These are phyloP conservation scores for Sordariomycetes sp. DNA, from an alignment of 2,329 filamentous ascomycete genomes.

Conservation along the genomic window DNA sequence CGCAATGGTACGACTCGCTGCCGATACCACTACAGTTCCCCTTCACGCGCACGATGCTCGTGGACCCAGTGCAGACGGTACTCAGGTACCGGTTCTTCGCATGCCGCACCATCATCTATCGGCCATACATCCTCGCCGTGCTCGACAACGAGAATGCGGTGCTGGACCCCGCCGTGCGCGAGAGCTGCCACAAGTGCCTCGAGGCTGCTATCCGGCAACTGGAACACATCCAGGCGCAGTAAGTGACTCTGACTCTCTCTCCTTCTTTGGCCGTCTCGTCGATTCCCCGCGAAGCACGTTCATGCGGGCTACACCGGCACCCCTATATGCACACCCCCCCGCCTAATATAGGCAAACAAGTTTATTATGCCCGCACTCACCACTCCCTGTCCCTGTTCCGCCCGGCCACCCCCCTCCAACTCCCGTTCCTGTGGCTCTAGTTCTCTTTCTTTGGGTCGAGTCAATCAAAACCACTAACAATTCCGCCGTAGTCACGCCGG, in stretches of 20 bases:
- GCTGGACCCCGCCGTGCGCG: conserved; percentile 60
- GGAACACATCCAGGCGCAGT: conserved; percentile 69
- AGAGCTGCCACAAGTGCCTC: conserved; percentile 71
- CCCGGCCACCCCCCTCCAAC: not conserved
- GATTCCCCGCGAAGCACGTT: not conserved
- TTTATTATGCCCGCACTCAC: not conserved
- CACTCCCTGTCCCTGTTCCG: conserved; percentile 8
- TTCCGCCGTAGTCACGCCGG: conserved; percentile 54
- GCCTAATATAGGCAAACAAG: conserved; percentile 3
- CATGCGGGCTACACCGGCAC: not conserved
- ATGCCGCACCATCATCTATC: conserved; percentile 77
- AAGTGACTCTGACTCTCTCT: conserved; percentile 23
- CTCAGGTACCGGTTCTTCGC: conserved; percentile 72
- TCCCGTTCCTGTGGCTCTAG: not conserved
- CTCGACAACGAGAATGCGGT: conserved; percentile 66
- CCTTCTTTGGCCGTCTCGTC: not conserved
- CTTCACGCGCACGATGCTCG: conserved; percentile 54
- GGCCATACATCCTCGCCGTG: conserved; percentile 72
- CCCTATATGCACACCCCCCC: not conserved
- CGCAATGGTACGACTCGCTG: conserved; percentile 75
- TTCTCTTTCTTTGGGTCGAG: not conserved
- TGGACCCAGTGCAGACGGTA: conserved; percentile 70
- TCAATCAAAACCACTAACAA: conserved; percentile 17
- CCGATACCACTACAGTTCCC: conserved; percentile 69
- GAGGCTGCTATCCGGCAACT: conserved; percentile 72